phyloP scores from a whole-genome alignment of 2,329 filamentous ascomycete genomes.

The Drechmeria coniospora region DNA sequence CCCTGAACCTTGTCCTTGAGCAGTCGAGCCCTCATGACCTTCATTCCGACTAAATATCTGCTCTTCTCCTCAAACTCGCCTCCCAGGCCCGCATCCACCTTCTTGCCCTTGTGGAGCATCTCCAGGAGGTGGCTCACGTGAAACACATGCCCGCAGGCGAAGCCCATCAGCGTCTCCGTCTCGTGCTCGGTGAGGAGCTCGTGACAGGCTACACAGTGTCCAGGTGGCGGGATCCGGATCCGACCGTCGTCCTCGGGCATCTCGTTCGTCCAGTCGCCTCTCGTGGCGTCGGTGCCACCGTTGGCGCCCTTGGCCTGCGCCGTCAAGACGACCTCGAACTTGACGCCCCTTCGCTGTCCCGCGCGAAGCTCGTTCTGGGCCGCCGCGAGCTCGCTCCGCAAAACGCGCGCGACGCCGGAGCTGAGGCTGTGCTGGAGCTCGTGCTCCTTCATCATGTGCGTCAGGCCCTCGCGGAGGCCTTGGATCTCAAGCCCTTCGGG shows the following conservation, averaged over 20 bases:
- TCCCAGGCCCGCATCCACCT: slow-evolving; percentile 30
- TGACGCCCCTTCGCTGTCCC: slow-evolving; percentile 73
- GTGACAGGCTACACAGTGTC: slow-evolving; percentile 44
- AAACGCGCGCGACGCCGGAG: slow-evolving; percentile 71
- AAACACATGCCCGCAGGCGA: slow-evolving; percentile 70
- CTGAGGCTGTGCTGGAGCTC: slow-evolving; percentile 91
- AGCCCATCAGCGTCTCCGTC: slow-evolving; percentile 60
- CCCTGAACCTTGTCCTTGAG: slow-evolving; percentile 53
- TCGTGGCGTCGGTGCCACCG: slow-evolving; percentile 13
- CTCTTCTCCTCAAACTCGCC: slow-evolving; percentile 24
- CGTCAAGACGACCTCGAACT: slow-evolving; percentile 58
- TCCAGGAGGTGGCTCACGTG: slow-evolving; percentile 58
- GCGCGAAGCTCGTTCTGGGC: slow-evolving; percentile 68
- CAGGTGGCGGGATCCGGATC: slow-evolving; percentile 25
- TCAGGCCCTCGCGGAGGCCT: slow-evolving; percentile 73
- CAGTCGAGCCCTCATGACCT: slow-evolving; percentile 74
- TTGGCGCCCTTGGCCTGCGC: slow-evolving; percentile 21
- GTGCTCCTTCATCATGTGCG: slow-evolving; percentile 86
- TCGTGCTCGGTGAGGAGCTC: slow-evolving; percentile 45
- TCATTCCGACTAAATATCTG: slow-evolving; percentile 60
- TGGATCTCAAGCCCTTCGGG: slow-evolving; percentile 88
- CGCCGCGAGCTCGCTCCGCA: slow-evolving; percentile 71
- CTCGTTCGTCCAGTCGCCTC: slow-evolving; percentile 8
- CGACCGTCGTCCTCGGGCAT: no score
- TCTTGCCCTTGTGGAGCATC: slow-evolving; percentile 28